Evolutionary conservation across 805 yeast genomes (phyloP), one percentile per base, ranked within the genome.

Genomic region (Myxozyma neotropica): DNA sequence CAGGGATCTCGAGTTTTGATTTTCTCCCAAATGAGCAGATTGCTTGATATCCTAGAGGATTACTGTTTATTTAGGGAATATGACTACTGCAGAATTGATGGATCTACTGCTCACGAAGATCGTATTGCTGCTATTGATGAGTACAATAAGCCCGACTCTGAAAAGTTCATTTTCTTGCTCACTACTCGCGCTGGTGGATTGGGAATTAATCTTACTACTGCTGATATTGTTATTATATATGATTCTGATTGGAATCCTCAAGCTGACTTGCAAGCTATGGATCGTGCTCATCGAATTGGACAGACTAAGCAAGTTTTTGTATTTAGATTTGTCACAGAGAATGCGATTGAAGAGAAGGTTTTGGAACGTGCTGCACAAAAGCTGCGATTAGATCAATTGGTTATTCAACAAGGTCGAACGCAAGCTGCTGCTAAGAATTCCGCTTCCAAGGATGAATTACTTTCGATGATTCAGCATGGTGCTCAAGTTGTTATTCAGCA

Each of bases 201-300:
- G 56, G 98, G 98, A 69, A 92, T 92, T 70, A 92, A 93, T 71
- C 79, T 92, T 70, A 93, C 96, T 0, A 83, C 89, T 7, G 98
- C 98, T 1, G 97, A 92, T 72, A 84, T 88, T 44, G 98, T 92
- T 51, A 82, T 92, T 2, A 73, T 92, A 27, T 93, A 83, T 71
- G 98, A 92, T 73, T 88, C 96, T 0, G 98, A 92, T 75, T 92
- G 98, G 98, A 92, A 92, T 71, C 98, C 98, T 1, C 98, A 92
- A 72, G 97, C 97, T 0, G 98, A 92, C 78, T 78, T 92, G 69
- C 98, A 92, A 75, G 97, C 97, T 0, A 92, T 92, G 98, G 98
- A 93, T 73, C 82, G 98, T 71, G 98, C 97, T 0, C 98, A 92
- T 71, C 84, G 98, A 78, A 92, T 92, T 71, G 98, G 98, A 19